Evolutionary conservation across 2,329 filamentous ascomycete genomes (phyloP).

Genomic region (Westerdykella sp.): DNA sequence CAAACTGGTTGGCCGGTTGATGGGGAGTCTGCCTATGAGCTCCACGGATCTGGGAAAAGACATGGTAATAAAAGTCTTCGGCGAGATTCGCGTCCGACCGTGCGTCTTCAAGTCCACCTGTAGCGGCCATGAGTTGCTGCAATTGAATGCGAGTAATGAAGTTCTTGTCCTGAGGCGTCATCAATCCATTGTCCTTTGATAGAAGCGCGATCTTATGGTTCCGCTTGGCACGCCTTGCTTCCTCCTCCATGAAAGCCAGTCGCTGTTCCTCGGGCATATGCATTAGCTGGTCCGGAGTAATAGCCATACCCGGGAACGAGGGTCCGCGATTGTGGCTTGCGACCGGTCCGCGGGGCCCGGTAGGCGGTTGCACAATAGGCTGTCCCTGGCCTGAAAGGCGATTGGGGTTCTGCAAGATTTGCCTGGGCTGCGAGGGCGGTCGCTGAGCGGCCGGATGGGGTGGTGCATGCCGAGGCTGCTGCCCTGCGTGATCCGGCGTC

Average conservation of each 20-base stretch:
- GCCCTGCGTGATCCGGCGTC: constrained; percentile 15
- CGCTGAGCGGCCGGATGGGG: constrained; percentile 36
- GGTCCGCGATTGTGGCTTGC: constrained; percentile 39
- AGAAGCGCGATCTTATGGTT: constrained; percentile 97
- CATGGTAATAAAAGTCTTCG: constrained; percentile 98
- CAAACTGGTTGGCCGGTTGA: constrained; percentile 91
- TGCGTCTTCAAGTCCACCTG: constrained; percentile 75
- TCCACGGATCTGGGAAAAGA: constrained; percentile 88
- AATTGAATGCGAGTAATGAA: constrained; percentile 97
- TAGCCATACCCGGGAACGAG: constrained; percentile 48
- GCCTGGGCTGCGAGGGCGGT: constrained; percentile 50
- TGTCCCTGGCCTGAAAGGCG: constrained; percentile 47
- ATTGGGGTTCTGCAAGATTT: constrained; percentile 76
- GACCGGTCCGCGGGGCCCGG: constrained; percentile 28
- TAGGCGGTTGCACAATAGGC: constrained; percentile 27
- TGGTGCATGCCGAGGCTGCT: constrained; percentile 22
- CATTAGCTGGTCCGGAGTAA: constrained; percentile 65
- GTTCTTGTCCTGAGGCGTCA: constrained; percentile 99
- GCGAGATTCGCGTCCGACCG: constrained; percentile 73
- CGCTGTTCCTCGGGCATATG: constrained; percentile 79
- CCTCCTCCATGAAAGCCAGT: constrained; percentile 75
- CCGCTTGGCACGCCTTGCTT: constrained; percentile 89
- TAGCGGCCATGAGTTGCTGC: constrained; percentile 89
- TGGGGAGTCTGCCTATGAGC: constrained; percentile 84
- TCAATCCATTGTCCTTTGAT: constrained; percentile 90